phyloP scores from a whole-genome alignment of 352 stramenopile genomes.

The Pythium monospermum region DNA sequence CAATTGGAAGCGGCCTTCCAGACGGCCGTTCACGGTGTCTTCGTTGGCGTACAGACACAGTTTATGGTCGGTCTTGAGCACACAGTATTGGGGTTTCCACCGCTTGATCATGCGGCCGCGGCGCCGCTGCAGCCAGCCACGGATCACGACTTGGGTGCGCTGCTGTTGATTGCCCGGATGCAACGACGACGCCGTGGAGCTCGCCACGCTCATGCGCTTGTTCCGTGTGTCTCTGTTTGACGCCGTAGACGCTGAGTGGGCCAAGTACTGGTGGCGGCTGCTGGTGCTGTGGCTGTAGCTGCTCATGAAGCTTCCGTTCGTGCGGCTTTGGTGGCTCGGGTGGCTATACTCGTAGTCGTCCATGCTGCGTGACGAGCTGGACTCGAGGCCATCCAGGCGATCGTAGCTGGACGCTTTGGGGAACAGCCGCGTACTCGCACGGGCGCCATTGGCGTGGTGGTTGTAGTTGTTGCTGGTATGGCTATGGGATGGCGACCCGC shows the following conservation, averaged over 20 bases:
- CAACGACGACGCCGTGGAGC: conserved; percentile 13
- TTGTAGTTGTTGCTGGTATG: no score
- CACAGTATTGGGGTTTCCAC: conserved; percentile 52
- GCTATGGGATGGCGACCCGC: conserved; percentile 13
- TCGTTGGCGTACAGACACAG: conserved; percentile 53
- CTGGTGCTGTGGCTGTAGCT: conserved; percentile 4
- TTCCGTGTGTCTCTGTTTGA: neutral
- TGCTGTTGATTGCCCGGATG: neutral
- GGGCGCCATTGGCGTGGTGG: no score
- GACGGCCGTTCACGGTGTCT: conserved; percentile 43
- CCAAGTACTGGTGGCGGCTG: neutral
- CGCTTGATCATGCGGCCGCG: conserved; percentile 50
- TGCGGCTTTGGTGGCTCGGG: neutral
- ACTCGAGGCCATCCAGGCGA: conserved; percentile 4
- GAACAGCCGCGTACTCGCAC: conserved; percentile 1
- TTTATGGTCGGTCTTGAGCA: conserved; percentile 46
- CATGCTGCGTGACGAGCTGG: conserved; percentile 15
- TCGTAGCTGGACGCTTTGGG: conserved; percentile 2
- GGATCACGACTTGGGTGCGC: conserved; percentile 27
- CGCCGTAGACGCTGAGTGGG: conserved; percentile 8
- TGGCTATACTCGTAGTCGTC: conserved; percentile 32
- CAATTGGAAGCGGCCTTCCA: conserved; percentile 44
- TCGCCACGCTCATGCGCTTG: conserved; percentile 18
- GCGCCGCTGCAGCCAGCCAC: conserved; percentile 47
- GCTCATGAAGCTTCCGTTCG: neutral